Evolutionary conservation across 2,329 filamentous ascomycete species (phyloP), one percentile per base, ranked within the genome.

Genomic region (Penicillium sp.): DNA sequence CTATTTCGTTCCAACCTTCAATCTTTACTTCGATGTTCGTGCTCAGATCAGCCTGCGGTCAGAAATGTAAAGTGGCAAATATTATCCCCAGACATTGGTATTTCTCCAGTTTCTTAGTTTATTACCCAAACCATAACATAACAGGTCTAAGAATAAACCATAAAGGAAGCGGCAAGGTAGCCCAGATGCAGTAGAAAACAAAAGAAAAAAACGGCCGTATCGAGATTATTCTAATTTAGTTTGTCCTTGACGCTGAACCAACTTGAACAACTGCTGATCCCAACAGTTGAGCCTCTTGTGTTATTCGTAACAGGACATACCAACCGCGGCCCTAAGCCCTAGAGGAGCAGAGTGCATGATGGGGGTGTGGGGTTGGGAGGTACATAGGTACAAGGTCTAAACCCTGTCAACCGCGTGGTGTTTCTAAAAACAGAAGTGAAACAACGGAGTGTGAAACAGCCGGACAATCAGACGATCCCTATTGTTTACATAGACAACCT

Each of bases 361-460:
- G 12, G 5, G 16, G n/a, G 25, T 10, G 9, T 28, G 16, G 22
- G 30, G 36, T 33, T n/a, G 10, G 26, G 12, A 9, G 5, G 5
- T 33, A 33, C 31, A 16, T 35, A 16, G 12, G 14, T 7, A 35
- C 31, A 44, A 50, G 25, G 19, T n/a, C 12, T 45, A 41, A 40
- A 45, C 47, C 51, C 44, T 58, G 51, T 44, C 41, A 10, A n/a
- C 44, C 58, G 53, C 56, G 58, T 60, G 57, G 57, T 50, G 38
- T 46, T 54, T 44, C 57, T 57, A 59, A 57, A 54, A 53, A 50
- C 45, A 57, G 53, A 33, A 19, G 9, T 40, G 11, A 46, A 52
- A 51, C 36, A 37, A 33, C 1, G 19, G 46, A 36, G 17, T 26
- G 17, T 54, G 26, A 54, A 55, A 50, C 46, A 11, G 11, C 33